Base-by-base conservation (phyloP, 495 filamentous ascomycete genomes). In the Annulohypoxylon nitens region DNA sequence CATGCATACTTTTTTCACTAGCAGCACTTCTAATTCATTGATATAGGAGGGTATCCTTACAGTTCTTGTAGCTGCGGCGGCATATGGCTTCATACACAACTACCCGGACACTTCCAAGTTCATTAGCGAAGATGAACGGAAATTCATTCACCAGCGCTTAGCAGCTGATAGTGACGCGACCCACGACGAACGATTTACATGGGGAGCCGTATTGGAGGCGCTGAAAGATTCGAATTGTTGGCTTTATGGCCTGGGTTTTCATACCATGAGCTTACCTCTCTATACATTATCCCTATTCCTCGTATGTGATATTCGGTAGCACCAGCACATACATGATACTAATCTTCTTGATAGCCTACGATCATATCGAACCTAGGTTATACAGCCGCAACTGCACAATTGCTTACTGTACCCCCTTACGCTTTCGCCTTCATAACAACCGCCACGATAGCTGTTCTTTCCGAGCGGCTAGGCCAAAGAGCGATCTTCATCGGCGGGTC, bases 211-310 rank as follows among this genome's bases (percentile, higher is more conserved):
- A 0, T 70, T 76, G 55, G 83, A 86, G n/a, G 92, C 92, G 5
- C 76, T 92, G 25, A 84, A 85, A 47, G 92, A 96, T 59, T 86
- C 89, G 14, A 94, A 93, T 76, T 89, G 91, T 68, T 91, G 90
- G 86, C 83, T 96, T 0, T 93, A 93, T 72, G 90, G 90, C 1
- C 73, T 93, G 0, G 88, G 86, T 0, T 94, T 93, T 71, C 90
- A 93, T 75, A 91, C 91, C 8, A 88, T 92, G 85, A 90, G 89
- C 61, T 79, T 95, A 10, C 91, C 92, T 4, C 85, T 95, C 2
- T 96, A 96, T 77, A 93, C 91, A 0, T 82, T 93, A 30, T 91
- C 91, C 5, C 83, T 97, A 12, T 97, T 97, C 65, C 74, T 94
- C 71, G 88, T 90, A 73, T 68, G 86, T 23, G 12, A 55, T 36